A percentile compares a stretch with the other conserved stretches of the same genome.
phyloP scores from a whole-genome alignment of 345 rosid species.

The Crucihimalaya himalaica region DNA sequence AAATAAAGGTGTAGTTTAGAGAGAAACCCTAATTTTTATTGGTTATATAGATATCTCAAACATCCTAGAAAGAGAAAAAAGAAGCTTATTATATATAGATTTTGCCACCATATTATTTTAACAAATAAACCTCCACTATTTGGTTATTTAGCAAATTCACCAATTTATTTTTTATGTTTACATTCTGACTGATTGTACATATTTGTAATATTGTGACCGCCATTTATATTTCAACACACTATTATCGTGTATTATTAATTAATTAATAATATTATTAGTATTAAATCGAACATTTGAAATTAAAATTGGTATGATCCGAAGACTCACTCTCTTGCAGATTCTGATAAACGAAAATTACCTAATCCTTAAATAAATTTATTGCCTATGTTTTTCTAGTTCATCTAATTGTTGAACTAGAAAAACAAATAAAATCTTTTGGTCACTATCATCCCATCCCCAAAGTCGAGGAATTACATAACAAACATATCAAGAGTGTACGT shows the following conservation, averaged over 20 bases:
- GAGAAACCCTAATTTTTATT: too few relatives aligned
- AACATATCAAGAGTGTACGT: slow-evolving; percentile 19
- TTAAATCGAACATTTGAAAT: not conserved
- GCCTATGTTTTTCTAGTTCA: not conserved
- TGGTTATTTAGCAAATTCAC: not conserved
- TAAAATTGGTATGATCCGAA: not conserved
- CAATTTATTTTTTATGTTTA: not conserved
- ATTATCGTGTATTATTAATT: not conserved
- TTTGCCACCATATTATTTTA: not conserved
- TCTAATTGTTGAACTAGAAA: not conserved
- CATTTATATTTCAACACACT: not conserved
- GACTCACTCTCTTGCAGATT: slow-evolving; percentile 23
- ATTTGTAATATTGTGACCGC: not conserved
- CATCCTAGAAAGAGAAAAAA: too few relatives aligned
- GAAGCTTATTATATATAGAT: too few relatives aligned
- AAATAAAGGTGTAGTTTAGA: too few relatives aligned
- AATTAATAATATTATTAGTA: not conserved
- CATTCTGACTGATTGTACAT: not conserved
- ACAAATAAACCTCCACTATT: not conserved
- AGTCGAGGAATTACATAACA: slow-evolving; percentile 23
- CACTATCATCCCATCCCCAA: slow-evolving; percentile 20
- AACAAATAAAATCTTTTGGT: too few relatives aligned
- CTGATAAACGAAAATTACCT: slow-evolving; percentile 16
- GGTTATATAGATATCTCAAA: too few relatives aligned
- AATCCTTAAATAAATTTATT: not conserved